Evolutionary conservation across 345 rosid genomes (phyloP).

Genomic region (Bruguiera parviflora): DNA sequence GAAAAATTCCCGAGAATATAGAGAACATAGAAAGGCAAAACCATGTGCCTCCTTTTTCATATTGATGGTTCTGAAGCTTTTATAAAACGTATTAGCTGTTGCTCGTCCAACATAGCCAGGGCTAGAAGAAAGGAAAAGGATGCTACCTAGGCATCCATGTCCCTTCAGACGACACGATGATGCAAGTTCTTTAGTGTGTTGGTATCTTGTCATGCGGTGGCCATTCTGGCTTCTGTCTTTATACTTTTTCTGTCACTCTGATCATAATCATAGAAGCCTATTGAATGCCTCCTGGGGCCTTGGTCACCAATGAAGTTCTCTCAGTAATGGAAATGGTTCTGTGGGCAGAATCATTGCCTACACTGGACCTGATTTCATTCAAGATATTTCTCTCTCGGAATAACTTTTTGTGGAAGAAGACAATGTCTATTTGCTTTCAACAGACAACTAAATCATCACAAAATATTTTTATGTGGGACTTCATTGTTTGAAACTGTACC

Average conservation of each 20-base stretch:
- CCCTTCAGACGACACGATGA: background rate
- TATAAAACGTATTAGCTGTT: background rate
- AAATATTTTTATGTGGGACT: background rate
- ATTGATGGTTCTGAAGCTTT: background rate
- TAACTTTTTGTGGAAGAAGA: background rate
- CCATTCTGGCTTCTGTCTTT: background rate
- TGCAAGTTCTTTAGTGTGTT: background rate
- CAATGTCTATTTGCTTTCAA: background rate
- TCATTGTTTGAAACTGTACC: background rate
- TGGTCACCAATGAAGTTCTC: background rate
- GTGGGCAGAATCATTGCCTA: too few species aligned
- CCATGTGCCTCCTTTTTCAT: background rate
- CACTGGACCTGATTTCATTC: too few species aligned
- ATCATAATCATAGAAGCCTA: background rate
- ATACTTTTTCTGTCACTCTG: background rate
- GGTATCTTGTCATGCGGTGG: background rate
- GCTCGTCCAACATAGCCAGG: background rate
- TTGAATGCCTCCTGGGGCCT: background rate
- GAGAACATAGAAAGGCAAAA: background rate
- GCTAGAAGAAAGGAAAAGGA: background rate
- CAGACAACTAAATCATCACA: background rate
- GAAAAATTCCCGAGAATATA: background rate
- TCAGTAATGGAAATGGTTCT: background rate
- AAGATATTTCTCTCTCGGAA: background rate
- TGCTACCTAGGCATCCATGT: background rate